Evolutionary conservation across 208 protist genomes (phyloP).

Genomic region (Spongospora subterranea): DNA sequence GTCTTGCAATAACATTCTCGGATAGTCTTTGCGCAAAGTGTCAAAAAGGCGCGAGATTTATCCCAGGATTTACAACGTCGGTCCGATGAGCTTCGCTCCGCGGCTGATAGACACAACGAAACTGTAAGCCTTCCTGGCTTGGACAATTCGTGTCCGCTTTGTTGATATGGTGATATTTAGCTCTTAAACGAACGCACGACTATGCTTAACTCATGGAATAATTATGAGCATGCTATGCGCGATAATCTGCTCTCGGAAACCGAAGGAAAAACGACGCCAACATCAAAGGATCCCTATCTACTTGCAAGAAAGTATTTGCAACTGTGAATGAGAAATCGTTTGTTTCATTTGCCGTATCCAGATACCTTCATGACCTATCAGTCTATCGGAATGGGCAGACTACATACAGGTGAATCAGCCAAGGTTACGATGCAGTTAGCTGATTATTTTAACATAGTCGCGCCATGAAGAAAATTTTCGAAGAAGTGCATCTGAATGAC

Average conservation of each 20-base stretch:
- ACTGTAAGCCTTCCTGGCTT: neutral
- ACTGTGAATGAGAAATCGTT: neutral
- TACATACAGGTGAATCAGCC: neutral
- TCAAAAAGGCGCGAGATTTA: neutral
- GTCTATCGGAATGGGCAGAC: conserved; percentile 17
- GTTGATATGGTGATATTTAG: neutral
- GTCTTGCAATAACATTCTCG: neutral
- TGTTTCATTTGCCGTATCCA: neutral
- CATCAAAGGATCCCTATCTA: conserved; percentile 18
- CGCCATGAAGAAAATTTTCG: conserved; percentile 55
- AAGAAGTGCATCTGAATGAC: conserved; percentile 30
- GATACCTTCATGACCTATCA: conserved; percentile 23
- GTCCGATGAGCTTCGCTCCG: conserved; percentile 2
- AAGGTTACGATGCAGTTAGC: neutral
- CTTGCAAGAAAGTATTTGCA: neutral
- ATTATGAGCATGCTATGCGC: conserved; percentile 42
- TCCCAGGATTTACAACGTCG: neutral
- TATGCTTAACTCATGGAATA: conserved; percentile 35
- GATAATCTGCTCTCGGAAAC: conserved; percentile 6
- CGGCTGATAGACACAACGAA: conserved; percentile 17
- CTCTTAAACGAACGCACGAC: neutral
- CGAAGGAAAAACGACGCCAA: conserved; percentile 18
- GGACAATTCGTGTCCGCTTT: neutral
- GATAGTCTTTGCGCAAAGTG: neutral
- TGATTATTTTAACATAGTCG: neutral